These are phyloP conservation scores for Pseudogymnoascus sp. DNA, from an alignment of 2,329 filamentous ascomycete genomes.

Conservation along the genomic window DNA sequence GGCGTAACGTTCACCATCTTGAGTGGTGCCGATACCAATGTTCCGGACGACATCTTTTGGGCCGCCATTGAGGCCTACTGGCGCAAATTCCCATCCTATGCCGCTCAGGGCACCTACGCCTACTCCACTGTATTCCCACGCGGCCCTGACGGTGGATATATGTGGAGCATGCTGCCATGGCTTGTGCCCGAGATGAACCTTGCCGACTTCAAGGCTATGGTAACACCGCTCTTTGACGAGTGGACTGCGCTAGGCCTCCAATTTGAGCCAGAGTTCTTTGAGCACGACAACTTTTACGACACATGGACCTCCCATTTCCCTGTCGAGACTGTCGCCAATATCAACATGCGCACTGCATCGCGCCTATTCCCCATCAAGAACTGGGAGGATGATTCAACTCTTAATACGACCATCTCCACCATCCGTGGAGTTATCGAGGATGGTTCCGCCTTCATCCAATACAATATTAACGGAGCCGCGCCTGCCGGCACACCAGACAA, in stretches of 20 bases:
- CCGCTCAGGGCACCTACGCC: constrained; percentile 9
- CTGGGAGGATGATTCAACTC: constrained; percentile 26
- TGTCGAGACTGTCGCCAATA: constrained; percentile 27
- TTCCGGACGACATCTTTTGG: constrained; percentile 33
- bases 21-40: constrained; percentile 37
- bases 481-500: constrained; percentile 10
- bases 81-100: constrained; percentile 20
- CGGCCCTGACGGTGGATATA: constrained; percentile 21
- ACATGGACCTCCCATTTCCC: constrained; percentile 34
- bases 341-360: constrained; percentile 29
- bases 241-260: constrained; percentile 21
- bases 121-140: constrained; percentile 31
- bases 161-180: constrained; percentile 19
- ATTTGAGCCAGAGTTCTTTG: constrained; percentile 8
- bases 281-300: constrained; percentile 8
- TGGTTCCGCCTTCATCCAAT: constrained; percentile 27
- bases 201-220: constrained; percentile 19
- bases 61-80: constrained; percentile 45
- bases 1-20: constrained; percentile 37
- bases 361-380: constrained; percentile 35
- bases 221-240: constrained; percentile 33
- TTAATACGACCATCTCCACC: constrained; percentile 21
- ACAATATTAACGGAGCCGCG: constrained; percentile 10
- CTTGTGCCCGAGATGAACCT: constrained; percentile 18
- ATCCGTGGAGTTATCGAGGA: constrained; percentile 29